Evolutionary conservation across 441 rosid genomes (phyloP), one percentile per base, ranked within the genome.

Genomic region (Aquilaria agallochum): DNA sequence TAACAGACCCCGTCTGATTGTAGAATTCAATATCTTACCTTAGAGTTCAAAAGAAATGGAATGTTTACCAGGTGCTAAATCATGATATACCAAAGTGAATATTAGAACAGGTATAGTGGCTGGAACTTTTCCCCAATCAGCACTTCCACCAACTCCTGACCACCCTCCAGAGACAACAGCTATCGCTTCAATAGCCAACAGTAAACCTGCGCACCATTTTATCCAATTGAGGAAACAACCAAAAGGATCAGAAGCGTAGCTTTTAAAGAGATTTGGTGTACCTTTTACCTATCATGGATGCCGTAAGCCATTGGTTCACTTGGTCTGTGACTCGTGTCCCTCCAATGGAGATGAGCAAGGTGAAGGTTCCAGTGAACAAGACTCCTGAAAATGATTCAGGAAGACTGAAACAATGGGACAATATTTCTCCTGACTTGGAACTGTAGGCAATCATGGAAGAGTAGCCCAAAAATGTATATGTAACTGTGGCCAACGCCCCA

Each of bases 31-130:
- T 20, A 20, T 20, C 27, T 20, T 20, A 20, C 27, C 27, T 20
- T 20, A 1, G 27, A 20, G 27, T 20, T 20, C 27, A 20, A 20
- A 20, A 20, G 27, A 20, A 20, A 20, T 20, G 27, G 27, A 20
- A 7, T 42, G 11, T 42, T 72, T 79, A 82, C 89, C 87, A 2
- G 92, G 87, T 53, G 74, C 72, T n/a, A 75, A 44, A 61, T 83
- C 92, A 58, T 83, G 92, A 67, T 83, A 82, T 2, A 82, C 92
- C 72, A 83, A 67, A 12, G 88, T 70, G 63, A 86, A 83, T 57
- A 86, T 74, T 63, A 86, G 72, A 49, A 82, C 87, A 4, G 89
- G 88, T 67, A 83, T 55, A 33, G 79, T 72, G 11, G 69, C 74
- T 2, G 88, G 83, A 65, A 83, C 84, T 53, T 76, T 73, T 55